Conservation (phyloP, 2,329 filamentous ascomycete genomes). For the Monilinia fructicola region DNA sequence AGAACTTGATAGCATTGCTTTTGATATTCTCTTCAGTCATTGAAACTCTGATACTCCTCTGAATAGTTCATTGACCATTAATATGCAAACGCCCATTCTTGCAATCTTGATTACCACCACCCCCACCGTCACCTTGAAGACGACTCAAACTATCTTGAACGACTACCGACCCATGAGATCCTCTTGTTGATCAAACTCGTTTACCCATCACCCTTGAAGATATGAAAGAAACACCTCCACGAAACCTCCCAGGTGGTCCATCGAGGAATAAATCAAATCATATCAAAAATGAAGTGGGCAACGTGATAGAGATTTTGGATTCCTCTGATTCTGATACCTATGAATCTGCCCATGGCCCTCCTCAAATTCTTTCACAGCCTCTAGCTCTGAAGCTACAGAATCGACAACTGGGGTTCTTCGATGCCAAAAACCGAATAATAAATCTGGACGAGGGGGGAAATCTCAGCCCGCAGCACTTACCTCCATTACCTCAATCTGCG, state of each 20-base stretch:
- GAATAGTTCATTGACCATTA: neutral
- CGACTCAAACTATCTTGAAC: neutral
- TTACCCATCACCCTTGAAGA: neutral
- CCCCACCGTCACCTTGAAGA: neutral
- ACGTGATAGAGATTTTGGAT: conserved; percentile 3
- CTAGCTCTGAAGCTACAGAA: neutral
- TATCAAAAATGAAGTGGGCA: neutral
- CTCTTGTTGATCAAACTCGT: neutral
- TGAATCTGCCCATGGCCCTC: neutral
- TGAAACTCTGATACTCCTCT: neutral
- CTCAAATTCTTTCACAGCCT: neutral
- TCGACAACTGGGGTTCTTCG: neutral
- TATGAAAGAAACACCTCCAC: neutral
- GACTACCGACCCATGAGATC: neutral
- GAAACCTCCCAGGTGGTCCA: neutral
- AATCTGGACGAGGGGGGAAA: neutral
- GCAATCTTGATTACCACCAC: neutral
- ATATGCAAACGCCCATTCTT: conserved; percentile 11
- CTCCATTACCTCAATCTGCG: neutral
- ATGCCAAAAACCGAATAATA: neutral
- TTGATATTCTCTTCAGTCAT: too few relatives aligned
- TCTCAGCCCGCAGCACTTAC: neutral
- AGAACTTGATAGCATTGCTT: too few relatives aligned
- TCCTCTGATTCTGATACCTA: conserved; percentile 4
- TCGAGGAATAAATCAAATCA: neutral